These are phyloP conservation scores for Tricholoma terreum DNA, from an alignment of 768 basidiomycete species.

Conservation along the genomic window DNA sequence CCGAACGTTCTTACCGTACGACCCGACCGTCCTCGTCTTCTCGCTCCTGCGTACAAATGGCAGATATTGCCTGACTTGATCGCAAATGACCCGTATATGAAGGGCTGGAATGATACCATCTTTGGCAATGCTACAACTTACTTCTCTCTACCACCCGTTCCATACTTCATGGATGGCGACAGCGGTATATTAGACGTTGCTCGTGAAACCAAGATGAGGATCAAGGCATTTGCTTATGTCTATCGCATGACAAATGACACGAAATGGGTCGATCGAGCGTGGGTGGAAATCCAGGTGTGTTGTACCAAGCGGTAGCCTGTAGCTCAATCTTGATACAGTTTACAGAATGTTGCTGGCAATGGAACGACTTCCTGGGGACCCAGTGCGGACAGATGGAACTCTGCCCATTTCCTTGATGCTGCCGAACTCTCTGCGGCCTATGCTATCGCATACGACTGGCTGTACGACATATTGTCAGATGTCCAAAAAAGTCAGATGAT, in stretches of 20 bases:
- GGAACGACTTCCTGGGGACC: slow-evolving; percentile 64
- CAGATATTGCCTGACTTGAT: slow-evolving; percentile 75
- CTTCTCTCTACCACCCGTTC: slow-evolving; percentile 56
- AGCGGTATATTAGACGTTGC: slow-evolving; percentile 93
- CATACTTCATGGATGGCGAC: slow-evolving; percentile 73
- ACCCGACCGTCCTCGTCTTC: slow-evolving; percentile 81
- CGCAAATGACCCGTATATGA: slow-evolving; percentile 78
- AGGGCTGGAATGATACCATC: slow-evolving; percentile 87
- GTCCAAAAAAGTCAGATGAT: slow-evolving; percentile 34
- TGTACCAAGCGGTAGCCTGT: neutral
- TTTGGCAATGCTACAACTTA: slow-evolving; percentile 85
- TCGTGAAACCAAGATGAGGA: slow-evolving; percentile 81
- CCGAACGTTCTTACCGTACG: slow-evolving; percentile 62
- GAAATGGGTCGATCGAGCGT: slow-evolving; percentile 84
- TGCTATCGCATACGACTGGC: slow-evolving; percentile 95
- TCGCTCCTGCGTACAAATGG: slow-evolving; percentile 94
- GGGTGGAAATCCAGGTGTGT: slow-evolving; percentile 77
- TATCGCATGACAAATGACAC: slow-evolving; percentile 92
- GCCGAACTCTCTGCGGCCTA: slow-evolving; percentile 90
- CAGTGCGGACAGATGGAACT: slow-evolving; percentile 75
- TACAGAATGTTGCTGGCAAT: slow-evolving; percentile 74
- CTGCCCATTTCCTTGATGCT: slow-evolving; percentile 84
- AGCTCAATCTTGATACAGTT: neutral
- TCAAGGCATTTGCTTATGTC: slow-evolving; percentile 91
- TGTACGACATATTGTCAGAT: slow-evolving; percentile 78